Evolutionary conservation across 257 asterid genomes (phyloP).

Genomic region (Solanum piurae): DNA sequence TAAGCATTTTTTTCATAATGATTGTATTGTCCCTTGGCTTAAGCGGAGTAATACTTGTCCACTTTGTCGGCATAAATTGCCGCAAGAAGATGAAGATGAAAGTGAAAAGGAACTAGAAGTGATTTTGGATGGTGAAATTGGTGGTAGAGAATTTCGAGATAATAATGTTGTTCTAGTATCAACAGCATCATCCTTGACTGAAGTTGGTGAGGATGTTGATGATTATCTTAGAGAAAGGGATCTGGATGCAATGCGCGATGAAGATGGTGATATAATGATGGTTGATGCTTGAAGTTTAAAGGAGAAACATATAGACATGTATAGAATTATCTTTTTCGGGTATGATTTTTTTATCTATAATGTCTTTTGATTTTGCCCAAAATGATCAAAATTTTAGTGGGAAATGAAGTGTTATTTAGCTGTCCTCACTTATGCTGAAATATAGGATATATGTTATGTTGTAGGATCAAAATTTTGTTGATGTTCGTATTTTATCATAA

Average conservation of each 20-base stretch:
- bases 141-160: background rate
- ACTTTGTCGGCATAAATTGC: slow-evolving; percentile 38
- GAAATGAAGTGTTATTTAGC: background rate
- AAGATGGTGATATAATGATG: slow-evolving; percentile 55
- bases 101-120: background rate
- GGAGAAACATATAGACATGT: background rate
- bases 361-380: background rate
- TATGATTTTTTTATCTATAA: background rate
- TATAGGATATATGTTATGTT: background rate
- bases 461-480: background rate
- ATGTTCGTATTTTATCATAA: background rate
- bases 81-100: slow-evolving; percentile 9
- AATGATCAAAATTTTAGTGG: background rate
- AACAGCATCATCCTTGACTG: background rate
- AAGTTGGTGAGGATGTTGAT: background rate
- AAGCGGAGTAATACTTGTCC: slow-evolving; percentile 45
- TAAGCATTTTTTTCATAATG: slow-evolving; percentile 34
- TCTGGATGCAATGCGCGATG: slow-evolving; percentile 34
- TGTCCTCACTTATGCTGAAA: background rate
- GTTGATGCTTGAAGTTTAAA: slow-evolving; percentile 20
- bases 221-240: slow-evolving; percentile 3
- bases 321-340: background rate
- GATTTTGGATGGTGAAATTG: background rate
- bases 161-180: background rate
- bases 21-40: slow-evolving; percentile 48